Percentiles rank a stretch among this genome's conserved stretches.
These are phyloP conservation scores for Solanum hybrid DNA, from an alignment of 305 asterid genomes.

Conservation along the genomic window DNA sequence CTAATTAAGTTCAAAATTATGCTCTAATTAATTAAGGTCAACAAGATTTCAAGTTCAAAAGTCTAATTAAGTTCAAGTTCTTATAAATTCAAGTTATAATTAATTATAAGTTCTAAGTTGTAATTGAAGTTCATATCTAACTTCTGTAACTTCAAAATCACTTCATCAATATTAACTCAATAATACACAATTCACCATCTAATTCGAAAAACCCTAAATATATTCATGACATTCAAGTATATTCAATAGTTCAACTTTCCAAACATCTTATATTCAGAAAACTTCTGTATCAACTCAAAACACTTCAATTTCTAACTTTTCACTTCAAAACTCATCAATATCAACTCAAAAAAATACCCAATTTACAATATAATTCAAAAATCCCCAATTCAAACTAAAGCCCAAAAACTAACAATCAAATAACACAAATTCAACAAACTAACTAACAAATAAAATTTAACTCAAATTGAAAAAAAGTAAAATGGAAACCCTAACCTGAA, in stretches of 20 bases:
- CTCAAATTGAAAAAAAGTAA: too few species aligned
- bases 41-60: neutral
- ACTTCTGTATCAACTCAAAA: neutral
- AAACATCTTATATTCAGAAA: neutral
- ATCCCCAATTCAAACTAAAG: neutral
- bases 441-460: too few species aligned
- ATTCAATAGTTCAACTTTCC: neutral
- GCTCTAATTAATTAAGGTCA: neutral
- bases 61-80: neutral
- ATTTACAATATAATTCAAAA: too few species aligned
- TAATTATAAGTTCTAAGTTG: neutral
- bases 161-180: neutral
- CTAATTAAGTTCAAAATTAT: neutral
- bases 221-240: neutral
- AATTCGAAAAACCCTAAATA: neutral
- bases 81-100: neutral
- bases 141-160: neutral
- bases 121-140: neutral
- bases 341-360: neutral
- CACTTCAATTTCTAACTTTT: neutral
- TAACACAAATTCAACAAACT: too few species aligned
- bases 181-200: neutral
- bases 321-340: neutral
- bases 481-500: too few species aligned
- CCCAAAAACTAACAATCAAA: neutral